A percentile compares a stretch with the other conserved stretches of the same genome.
These are phyloP conservation scores for Lentithecium fluviatile DNA, from an alignment of 495 filamentous ascomycete genomes.

Conservation along the genomic window DNA sequence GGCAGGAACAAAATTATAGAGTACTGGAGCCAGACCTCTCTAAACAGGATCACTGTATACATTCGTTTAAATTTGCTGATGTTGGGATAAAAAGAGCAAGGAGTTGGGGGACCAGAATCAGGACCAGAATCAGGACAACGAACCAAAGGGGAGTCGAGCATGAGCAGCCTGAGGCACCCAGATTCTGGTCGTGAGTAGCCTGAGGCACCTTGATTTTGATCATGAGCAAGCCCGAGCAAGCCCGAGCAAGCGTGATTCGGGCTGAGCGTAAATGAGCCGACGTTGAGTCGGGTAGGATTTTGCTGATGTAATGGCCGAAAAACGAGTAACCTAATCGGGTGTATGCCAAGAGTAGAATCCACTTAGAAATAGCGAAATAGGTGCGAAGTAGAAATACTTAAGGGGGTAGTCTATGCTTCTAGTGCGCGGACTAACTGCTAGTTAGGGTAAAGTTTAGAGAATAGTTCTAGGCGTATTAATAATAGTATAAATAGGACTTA, in stretches of 20 bases:
- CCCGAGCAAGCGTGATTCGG: neutral
- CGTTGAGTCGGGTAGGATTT: constrained; percentile 31
- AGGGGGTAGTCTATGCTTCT: no score
- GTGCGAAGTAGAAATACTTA: no score
- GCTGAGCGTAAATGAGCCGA: constrained; percentile 24
- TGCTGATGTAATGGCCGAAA: constrained; percentile 23
- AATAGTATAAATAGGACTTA: no score
- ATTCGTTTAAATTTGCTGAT: neutral
- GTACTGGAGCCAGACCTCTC: neutral
- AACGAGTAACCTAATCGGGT: constrained; percentile 11
- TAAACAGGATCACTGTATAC: neutral
- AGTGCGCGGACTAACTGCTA: no score
- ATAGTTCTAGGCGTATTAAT: no score
- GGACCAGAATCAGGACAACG: neutral
- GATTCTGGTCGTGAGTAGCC: neutral
- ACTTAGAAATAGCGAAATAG: constrained; percentile 1
- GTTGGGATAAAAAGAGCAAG: neutral
- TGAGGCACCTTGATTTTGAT: neutral
- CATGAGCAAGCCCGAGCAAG: neutral
- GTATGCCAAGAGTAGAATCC: constrained; percentile 16
- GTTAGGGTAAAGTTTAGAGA: no score
- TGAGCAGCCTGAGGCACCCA: neutral
- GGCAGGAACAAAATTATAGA: neutral
- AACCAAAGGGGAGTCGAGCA: neutral
- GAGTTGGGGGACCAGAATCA: neutral